A percentile compares a stretch with the other conserved stretches of the same genome.
phyloP scores from a whole-genome alignment of 495 filamentous ascomycete genomes.

The Penicillium odoratum region DNA sequence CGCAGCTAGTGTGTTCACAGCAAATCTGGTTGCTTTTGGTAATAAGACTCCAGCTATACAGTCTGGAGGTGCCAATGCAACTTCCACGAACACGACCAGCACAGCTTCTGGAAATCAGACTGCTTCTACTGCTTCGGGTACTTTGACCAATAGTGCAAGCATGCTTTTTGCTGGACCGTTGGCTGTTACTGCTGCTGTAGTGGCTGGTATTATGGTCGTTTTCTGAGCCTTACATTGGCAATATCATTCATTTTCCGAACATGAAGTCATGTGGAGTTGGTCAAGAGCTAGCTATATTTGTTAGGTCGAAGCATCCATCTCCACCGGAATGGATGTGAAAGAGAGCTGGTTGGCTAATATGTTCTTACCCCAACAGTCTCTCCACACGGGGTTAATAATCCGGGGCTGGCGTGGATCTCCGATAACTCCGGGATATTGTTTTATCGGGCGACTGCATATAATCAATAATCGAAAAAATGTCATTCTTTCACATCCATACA shows the following conservation, averaged over 20 bases:
- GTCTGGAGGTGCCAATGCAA: not conserved
- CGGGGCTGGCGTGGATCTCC: not conserved
- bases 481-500: not conserved
- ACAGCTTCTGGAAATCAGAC: not conserved
- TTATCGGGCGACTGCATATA: not conserved
- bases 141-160: slow-evolving; percentile 2
- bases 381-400: not conserved
- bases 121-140: slow-evolving; percentile 6
- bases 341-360: not conserved
- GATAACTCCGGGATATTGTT: not conserved
- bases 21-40: slow-evolving; percentile 44
- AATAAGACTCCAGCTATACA: not conserved
- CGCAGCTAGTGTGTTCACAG: slow-evolving; percentile 53
- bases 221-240: not conserved
- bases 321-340: not conserved
- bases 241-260: not conserved
- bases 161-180: slow-evolving; percentile 10
- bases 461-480: not conserved
- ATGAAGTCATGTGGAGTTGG: not conserved
- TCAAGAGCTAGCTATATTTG: not conserved
- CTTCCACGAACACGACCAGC: not conserved
- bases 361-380: not conserved
- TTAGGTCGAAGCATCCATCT: not conserved
- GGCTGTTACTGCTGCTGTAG: not conserved
- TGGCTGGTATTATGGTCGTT: slow-evolving; percentile 8